Conservation (phyloP, 495 filamentous ascomycete species). For the Rhypophila decipiens region DNA sequence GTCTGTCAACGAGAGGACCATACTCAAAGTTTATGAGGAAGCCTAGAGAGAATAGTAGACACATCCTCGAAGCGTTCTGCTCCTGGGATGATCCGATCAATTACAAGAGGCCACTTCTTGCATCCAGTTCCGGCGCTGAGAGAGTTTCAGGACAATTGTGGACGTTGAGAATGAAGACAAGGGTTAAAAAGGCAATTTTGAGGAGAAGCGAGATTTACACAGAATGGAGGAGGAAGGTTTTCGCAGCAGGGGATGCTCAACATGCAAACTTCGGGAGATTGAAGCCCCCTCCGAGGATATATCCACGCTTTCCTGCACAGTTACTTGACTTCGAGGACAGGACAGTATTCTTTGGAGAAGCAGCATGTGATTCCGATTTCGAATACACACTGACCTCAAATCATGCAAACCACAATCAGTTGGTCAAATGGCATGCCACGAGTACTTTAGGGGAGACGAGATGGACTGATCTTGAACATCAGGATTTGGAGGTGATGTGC, state of each 20-base stretch:
- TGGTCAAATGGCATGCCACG: background rate
- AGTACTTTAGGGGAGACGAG: background rate
- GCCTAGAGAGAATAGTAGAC: background rate
- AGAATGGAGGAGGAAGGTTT: too few species aligned
- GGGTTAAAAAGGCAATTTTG: background rate
- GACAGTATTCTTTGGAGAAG: background rate
- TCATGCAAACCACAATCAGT: background rate
- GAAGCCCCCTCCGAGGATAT: too few species aligned
- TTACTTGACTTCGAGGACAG: background rate
- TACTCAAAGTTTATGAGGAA: background rate
- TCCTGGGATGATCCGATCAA: background rate
- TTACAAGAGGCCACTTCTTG: too few species aligned
- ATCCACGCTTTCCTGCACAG: too few species aligned
- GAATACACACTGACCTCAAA: too few species aligned
- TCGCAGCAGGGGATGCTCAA: too few species aligned
- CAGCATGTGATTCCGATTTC: background rate
- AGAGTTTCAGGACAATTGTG: background rate
- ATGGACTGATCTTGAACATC: background rate
- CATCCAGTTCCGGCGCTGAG: background rate
- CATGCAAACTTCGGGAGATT: too few species aligned
- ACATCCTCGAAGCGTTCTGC: background rate
- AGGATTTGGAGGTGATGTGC: background rate
- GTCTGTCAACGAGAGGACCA: background rate
- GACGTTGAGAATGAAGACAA: background rate
- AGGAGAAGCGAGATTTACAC: too few species aligned